These are phyloP conservation scores for barley (Hordeum vulgare) DNA, from an alignment of 176 grass and related monocot genomes.

Conservation along the genomic window DNA sequence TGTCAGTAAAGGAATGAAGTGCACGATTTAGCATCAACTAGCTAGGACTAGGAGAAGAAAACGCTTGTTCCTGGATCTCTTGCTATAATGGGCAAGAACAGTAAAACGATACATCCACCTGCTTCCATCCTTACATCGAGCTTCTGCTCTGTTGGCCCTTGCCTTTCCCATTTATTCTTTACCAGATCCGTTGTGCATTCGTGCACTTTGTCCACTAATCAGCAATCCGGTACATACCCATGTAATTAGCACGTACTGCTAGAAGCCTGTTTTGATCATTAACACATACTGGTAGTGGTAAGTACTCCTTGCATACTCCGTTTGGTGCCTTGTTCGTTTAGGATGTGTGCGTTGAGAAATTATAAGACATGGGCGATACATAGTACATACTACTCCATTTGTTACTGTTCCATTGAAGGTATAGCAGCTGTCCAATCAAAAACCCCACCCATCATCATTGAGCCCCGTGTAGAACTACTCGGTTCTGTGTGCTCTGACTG, in stretches of 20 bases:
- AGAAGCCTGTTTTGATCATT: too few relatives aligned
- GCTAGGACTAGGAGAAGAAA: too few relatives aligned
- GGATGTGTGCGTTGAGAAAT: not conserved
- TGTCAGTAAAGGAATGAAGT: not conserved
- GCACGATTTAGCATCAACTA: not conserved
- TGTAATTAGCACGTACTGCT: constrained; percentile 5
- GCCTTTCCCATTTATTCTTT: not conserved
- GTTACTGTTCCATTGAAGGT: constrained; percentile 31
- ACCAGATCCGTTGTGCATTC: not conserved
- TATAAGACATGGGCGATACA: not conserved
- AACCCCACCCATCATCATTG: not conserved
- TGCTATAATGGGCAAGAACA: constrained; percentile 9
- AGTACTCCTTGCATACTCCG: too few relatives aligned
- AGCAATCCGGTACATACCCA: not conserved
- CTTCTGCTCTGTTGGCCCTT: not conserved
- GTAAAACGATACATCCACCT: not conserved
- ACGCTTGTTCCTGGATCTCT: not conserved
- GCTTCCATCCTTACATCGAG: constrained; percentile 12
- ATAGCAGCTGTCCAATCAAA: not conserved
- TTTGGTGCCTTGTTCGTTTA: not conserved
- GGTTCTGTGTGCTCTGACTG: not conserved
- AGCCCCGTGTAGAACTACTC: constrained; percentile 17
- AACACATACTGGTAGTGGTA: not conserved
- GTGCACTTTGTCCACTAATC: not conserved
- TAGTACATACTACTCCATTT: constrained; percentile 42